A percentile compares a stretch with the other conserved stretches of the same genome.
These are phyloP conservation scores for Clathrus columnatus DNA, from an alignment of 768 basidiomycete genomes.

Conservation along the genomic window DNA sequence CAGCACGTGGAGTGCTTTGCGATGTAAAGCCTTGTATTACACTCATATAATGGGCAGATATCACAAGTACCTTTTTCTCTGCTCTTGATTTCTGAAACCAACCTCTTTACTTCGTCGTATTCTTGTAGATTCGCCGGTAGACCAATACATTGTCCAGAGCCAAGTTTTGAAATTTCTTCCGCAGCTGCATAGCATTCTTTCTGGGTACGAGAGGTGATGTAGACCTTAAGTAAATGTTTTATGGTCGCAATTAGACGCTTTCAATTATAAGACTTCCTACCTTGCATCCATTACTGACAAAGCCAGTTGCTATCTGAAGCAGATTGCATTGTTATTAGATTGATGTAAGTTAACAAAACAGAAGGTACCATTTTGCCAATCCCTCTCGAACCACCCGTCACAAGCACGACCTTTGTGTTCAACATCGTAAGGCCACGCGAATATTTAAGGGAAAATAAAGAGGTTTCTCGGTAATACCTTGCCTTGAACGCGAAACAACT, in stretches of 20 bases:
- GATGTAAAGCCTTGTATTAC: neutral
- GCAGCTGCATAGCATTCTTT: slow-evolving; percentile 46
- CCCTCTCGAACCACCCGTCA: slow-evolving; percentile 60
- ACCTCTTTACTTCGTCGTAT: slow-evolving; percentile 41
- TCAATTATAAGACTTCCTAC: slow-evolving; percentile 21
- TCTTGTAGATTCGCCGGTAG: slow-evolving; percentile 48
- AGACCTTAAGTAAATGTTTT: slow-evolving; percentile 31
- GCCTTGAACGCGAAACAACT: slow-evolving; percentile 42
- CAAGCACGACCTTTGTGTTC: slow-evolving; percentile 33
- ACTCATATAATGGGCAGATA: neutral
- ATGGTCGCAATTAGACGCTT: neutral
- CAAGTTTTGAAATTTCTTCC: slow-evolving; percentile 40
- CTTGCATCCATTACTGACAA: slow-evolving; percentile 52
- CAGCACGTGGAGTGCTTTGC: slow-evolving; percentile 38
- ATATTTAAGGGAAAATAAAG: no score
- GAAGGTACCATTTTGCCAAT: slow-evolving; percentile 53
- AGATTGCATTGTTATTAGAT: slow-evolving; percentile 7
- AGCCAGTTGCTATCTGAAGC: slow-evolving; percentile 52
- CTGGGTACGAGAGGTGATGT: slow-evolving; percentile 51
- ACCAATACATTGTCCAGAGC: slow-evolving; percentile 45
- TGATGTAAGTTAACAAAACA: neutral
- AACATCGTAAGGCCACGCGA: neutral
- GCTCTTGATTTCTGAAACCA: slow-evolving; percentile 41
- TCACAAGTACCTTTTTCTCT: slow-evolving; percentile 31
- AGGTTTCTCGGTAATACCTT: slow-evolving; percentile 19